These are phyloP conservation scores for Microsporum ferrugineum DNA, from an alignment of 2,329 filamentous ascomycete genomes.

Conservation along the genomic window DNA sequence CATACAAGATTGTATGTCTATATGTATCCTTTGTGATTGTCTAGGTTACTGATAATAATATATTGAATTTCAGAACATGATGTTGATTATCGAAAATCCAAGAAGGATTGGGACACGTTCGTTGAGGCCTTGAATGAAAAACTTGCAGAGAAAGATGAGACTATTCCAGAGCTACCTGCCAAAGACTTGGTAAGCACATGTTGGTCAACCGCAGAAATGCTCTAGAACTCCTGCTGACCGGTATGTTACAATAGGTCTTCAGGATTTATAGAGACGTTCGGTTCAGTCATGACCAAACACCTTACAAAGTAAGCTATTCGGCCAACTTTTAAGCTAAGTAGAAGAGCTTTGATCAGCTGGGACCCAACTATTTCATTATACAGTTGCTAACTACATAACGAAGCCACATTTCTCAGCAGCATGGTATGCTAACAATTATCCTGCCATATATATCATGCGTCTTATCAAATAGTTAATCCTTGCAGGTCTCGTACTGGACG, in stretches of 20 bases:
- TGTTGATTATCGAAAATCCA: slow-evolving; percentile 62
- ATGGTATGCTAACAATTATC: slow-evolving; percentile 42
- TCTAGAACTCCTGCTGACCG: neutral
- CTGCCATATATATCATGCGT: slow-evolving; percentile 11
- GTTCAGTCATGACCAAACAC: slow-evolving; percentile 72
- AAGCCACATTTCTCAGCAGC: slow-evolving; percentile 73
- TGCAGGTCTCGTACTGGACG: slow-evolving; percentile 65
- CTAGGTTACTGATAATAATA: neutral
- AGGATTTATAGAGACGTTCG: slow-evolving; percentile 79
- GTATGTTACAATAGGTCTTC: slow-evolving; percentile 46
- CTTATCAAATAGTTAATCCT: neutral
- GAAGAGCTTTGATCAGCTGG: neutral
- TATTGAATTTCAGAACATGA: slow-evolving; percentile 54
- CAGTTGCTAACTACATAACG: slow-evolving; percentile 8
- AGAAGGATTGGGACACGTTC: slow-evolving; percentile 73
- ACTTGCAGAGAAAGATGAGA: slow-evolving; percentile 62
- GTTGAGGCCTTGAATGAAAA: slow-evolving; percentile 60
- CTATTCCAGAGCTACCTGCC: slow-evolving; percentile 71
- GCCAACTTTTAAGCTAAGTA: neutral
- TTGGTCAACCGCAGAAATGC: neutral
- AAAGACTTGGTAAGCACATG: slow-evolving; percentile 57
- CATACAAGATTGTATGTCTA: slow-evolving; percentile 1
- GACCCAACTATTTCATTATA: no score
- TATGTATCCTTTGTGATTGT: neutral
- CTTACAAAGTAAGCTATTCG: slow-evolving; percentile 59